phyloP scores from a whole-genome alignment of 257 asterid species.

The Penstemon barbatus region DNA sequence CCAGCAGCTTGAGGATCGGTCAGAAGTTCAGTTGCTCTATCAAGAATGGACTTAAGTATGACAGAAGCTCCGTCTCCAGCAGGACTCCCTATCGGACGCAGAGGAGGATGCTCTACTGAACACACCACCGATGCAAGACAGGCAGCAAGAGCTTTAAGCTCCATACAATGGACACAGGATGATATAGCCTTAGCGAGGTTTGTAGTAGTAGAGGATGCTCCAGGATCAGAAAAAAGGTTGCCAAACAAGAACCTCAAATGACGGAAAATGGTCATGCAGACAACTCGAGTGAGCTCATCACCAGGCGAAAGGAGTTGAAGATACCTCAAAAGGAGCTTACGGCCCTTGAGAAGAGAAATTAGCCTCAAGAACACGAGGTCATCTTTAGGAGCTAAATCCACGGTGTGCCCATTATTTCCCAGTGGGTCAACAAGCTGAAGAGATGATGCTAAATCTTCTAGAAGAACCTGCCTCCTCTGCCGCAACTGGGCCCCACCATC shows the following conservation, averaged over 20 bases:
- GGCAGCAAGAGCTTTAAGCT: constrained; percentile 64
- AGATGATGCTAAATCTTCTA: constrained; percentile 72
- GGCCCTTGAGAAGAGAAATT: constrained; percentile 70
- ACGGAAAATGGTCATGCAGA: constrained; percentile 80
- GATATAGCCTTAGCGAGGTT: constrained; percentile 52
- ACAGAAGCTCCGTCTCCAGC: constrained; percentile 77
- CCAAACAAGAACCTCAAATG: constrained; percentile 76
- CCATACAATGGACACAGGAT: constrained; percentile 47
- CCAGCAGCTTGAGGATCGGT: constrained; percentile 55
- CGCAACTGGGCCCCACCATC: constrained; percentile 68
- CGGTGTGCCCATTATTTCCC: constrained; percentile 51
- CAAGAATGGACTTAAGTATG: constrained; percentile 65
- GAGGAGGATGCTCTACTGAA: constrained; percentile 69
- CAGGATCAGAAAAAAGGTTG: constrained; percentile 43
- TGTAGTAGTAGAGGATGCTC: constrained; percentile 33
- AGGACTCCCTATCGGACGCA: constrained; percentile 66
- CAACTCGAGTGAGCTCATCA: constrained; percentile 56
- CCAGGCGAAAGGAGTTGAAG: constrained; percentile 60
- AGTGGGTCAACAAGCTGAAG: constrained; percentile 79
- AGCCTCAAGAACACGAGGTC: constrained; percentile 63
- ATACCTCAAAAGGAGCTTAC: constrained; percentile 57
- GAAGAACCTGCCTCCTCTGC: constrained; percentile 59
- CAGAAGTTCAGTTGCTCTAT: constrained; percentile 68
- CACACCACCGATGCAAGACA: constrained; percentile 86
- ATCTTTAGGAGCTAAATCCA: constrained; percentile 49